phyloP scores from a whole-genome alignment of 768 basidiomycete species.

The Mycena polygramma region DNA sequence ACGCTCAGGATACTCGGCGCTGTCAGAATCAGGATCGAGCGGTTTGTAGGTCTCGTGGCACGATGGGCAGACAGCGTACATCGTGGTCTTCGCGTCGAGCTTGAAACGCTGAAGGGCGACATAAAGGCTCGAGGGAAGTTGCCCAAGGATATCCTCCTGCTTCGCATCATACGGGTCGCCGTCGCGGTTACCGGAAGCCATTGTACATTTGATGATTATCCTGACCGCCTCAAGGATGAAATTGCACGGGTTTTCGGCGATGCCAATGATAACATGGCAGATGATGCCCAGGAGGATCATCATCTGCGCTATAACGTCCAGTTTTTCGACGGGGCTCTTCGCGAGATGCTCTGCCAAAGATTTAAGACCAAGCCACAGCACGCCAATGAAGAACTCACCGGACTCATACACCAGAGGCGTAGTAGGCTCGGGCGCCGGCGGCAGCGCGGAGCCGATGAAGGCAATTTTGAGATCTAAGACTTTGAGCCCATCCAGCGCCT shows the following conservation, averaged over 20 bases:
- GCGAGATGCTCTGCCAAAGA: too few species aligned
- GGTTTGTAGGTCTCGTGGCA: slow-evolving; percentile 28
- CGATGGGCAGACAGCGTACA: slow-evolving; percentile 32
- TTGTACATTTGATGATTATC: slow-evolving; percentile 16
- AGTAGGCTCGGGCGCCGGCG: too few species aligned
- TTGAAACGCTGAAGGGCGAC: slow-evolving; percentile 17
- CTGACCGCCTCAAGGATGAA: slow-evolving; percentile 17
- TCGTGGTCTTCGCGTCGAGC: slow-evolving; percentile 22
- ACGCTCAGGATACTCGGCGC: neutral
- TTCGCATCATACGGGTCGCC: slow-evolving; percentile 5
- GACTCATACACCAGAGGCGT: too few species aligned
- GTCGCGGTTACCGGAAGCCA: neutral
- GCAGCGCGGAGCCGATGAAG: too few species aligned
- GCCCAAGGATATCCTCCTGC: slow-evolving; percentile 28
- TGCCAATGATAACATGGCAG: slow-evolving; percentile 26
- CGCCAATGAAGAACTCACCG: too few species aligned
- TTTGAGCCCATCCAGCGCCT: too few species aligned
- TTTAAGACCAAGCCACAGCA: too few species aligned
- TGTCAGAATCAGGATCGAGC: neutral
- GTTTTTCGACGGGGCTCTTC: neutral
- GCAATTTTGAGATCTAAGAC: too few species aligned
- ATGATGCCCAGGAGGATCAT: slow-evolving; percentile 24
- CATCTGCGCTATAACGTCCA: slow-evolving; percentile 17
- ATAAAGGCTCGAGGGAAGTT: slow-evolving; percentile 23
- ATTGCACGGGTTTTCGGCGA: slow-evolving; percentile 1